Evolutionary conservation across 495 filamentous ascomycete species (phyloP), one percentile per base, ranked within the genome.

Genomic region (Amphirosellinia nigrospora): DNA sequence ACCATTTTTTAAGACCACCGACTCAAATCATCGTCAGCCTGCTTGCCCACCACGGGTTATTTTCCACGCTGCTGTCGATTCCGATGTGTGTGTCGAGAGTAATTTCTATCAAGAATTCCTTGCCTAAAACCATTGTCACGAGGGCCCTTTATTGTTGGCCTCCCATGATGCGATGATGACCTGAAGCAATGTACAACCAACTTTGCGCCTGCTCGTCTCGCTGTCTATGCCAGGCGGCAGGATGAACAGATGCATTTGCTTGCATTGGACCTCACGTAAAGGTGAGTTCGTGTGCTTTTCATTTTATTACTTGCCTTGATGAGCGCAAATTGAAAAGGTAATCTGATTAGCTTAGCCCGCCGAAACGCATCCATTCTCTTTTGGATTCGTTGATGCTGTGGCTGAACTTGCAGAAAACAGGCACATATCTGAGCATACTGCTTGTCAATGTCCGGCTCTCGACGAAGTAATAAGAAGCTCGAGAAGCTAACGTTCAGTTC

Each of bases 101-200:
- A 85, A 69, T 53, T 69, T 69, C 58, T 52, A 26, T 28, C n/a
- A 75, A 73, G 76, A 83, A 84, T 85, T 88, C 91, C 89, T 92
- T 90, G 93, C 70, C 87, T 93, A 98, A 98, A 98, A 98, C 95
- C 95, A 94, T 98, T 89, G 89, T 93, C 91, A 93, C 92, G 95
- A 98, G 95, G 92, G 93, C 90, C 90, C 84, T 86, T 80, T 72
- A 79, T 79, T 85, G 80, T 76, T 83, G 93, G 90, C 90, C 86
- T 81, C 67, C 93, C 95, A 98, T 94, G 95, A 98, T 89, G 86
- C 89, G 93, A 81, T 94, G 95, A 97, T 94, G 94, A 98, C 95
- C 95, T 97, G 87, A 91, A 86, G 76, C 82, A 85, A 84, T 76
- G 82, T 79, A 85, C 83, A 85, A 61, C 26, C 52, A 30, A 59